Conservation (phyloP, 495 filamentous ascomycete species). For the Podospora anserina region DNA sequence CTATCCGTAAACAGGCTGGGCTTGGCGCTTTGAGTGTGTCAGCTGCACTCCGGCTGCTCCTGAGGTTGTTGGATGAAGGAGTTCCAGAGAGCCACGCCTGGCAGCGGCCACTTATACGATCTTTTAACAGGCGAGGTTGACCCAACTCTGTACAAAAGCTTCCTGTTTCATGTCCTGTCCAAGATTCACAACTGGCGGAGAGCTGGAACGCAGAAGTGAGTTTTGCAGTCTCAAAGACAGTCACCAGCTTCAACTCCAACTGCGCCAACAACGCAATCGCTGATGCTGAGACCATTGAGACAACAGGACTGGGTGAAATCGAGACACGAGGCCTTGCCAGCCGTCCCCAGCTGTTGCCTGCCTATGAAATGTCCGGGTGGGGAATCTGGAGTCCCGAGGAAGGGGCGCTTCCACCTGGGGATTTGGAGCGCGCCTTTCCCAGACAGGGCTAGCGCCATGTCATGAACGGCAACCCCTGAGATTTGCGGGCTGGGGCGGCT, state of each 20-base stretch:
- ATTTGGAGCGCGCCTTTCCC: conserved; percentile 15
- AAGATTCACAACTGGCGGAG: no score
- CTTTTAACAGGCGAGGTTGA: background rate
- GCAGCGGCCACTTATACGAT: background rate
- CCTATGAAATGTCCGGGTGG: background rate
- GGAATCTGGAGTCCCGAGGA: conserved; percentile 5
- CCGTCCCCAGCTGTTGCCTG: background rate
- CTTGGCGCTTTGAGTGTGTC: background rate
- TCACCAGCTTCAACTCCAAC: background rate
- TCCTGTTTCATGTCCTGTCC: background rate
- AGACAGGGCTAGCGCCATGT: conserved; percentile 17
- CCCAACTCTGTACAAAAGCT: background rate
- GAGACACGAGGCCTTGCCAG: background rate
- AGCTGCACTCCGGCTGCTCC: background rate
- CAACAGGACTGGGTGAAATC: no score
- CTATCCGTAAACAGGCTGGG: background rate
- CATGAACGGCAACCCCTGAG: conserved; percentile 29
- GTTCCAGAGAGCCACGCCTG: background rate
- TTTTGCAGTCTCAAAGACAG: background rate
- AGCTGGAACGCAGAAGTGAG: background rate
- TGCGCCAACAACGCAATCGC: background rate
- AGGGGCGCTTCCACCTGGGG: conserved; percentile 19
- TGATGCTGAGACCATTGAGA: background rate
- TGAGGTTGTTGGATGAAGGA: background rate
- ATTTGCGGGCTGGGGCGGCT: conserved; percentile 21